Conservation (phyloP, 495 filamentous ascomycete species). For the Aspergillus funiculosus region DNA sequence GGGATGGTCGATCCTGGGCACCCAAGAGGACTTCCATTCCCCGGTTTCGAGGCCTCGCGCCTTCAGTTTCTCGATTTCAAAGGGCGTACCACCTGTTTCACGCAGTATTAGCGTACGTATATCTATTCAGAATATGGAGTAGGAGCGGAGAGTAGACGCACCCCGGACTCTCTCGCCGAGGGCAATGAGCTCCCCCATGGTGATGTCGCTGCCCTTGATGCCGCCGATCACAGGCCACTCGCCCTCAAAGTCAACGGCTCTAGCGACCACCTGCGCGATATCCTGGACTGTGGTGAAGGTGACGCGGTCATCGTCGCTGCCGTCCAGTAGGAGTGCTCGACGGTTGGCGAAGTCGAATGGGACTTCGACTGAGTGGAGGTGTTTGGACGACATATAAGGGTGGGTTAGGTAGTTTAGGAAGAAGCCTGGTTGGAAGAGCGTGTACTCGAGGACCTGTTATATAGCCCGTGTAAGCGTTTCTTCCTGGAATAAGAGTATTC, state of each 20-base stretch:
- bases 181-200: constrained; percentile 37
- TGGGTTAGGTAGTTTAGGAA: constrained; percentile 50
- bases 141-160: constrained; percentile 20
- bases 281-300: constrained; percentile 45
- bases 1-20: constrained; percentile 35
- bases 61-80: constrained; percentile 41
- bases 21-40: constrained; percentile 41
- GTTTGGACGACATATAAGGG: constrained; percentile 44
- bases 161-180: constrained; percentile 48
- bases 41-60: constrained; percentile 42
- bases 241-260: constrained; percentile 49
- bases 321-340: constrained; percentile 45
- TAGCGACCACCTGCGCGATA: constrained; percentile 39
- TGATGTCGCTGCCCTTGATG: constrained; percentile 42
- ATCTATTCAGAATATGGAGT: too few species aligned
- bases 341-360: constrained; percentile 44
- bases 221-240: constrained; percentile 53
- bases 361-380: constrained; percentile 39
- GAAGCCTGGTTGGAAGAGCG: constrained; percentile 50
- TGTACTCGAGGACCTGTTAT: constrained; percentile 49
- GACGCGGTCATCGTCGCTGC: constrained; percentile 36
- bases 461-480: too few species aligned
- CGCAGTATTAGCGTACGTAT: not conserved
- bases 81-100: not conserved
- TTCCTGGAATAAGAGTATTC: too few species aligned